phyloP scores from a whole-genome alignment of 1,284 basidiomycete species.

The Ceratobasidium sp. region DNA sequence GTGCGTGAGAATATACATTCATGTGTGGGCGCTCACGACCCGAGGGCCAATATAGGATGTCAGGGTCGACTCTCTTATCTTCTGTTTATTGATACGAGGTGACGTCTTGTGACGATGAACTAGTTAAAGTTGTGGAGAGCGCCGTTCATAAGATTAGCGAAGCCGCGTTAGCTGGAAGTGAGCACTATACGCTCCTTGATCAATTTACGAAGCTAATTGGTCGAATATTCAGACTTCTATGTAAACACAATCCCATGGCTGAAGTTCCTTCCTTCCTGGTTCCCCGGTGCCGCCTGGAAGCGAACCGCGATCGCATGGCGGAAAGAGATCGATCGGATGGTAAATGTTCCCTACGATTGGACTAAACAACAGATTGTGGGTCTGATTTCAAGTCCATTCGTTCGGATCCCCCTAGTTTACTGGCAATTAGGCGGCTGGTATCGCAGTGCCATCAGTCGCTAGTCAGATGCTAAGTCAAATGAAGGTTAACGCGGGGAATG shows the following conservation, averaged over 20 bases:
- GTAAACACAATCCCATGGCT: constrained; percentile 35
- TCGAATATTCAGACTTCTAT: constrained; percentile 16
- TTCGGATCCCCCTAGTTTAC: neutral
- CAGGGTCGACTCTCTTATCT: constrained; percentile 19
- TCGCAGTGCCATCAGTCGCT: constrained; percentile 1
- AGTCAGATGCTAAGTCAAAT: constrained; percentile 1
- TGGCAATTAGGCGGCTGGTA: constrained; percentile 13
- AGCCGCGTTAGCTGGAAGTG: constrained; percentile 28
- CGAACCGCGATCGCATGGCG: constrained; percentile 40
- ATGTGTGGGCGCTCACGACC: neutral
- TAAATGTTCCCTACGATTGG: constrained; percentile 28
- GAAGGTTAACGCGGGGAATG: neutral
- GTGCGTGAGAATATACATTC: neutral
- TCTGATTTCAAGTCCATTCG: neutral
- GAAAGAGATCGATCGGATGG: constrained; percentile 28
- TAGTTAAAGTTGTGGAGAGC: constrained; percentile 25
- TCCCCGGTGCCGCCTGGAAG: constrained; percentile 46
- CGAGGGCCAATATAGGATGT: neutral
- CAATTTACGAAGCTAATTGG: neutral
- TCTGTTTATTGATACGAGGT: constrained; percentile 38
- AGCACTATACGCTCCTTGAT: neutral
- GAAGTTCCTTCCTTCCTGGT: constrained; percentile 45
- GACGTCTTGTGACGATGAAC: constrained; percentile 2
- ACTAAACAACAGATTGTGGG: constrained; percentile 28
- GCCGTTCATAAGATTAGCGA: constrained; percentile 14